These are phyloP conservation scores for Bifiguratus adelaidae DNA, from an alignment of 192 early-diverging fungal genomes.

Conservation along the genomic window DNA sequence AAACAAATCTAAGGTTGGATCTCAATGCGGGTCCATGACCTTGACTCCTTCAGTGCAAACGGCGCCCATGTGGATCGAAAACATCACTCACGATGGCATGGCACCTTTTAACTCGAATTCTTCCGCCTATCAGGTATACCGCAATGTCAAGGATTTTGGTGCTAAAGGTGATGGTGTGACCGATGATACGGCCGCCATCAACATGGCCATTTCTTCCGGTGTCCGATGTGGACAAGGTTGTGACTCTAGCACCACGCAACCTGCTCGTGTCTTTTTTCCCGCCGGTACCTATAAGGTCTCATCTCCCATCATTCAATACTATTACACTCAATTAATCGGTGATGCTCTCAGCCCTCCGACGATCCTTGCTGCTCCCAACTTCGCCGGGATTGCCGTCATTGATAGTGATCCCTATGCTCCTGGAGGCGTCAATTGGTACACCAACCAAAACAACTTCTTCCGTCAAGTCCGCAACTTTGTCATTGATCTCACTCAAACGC, in stretches of 20 bases:
- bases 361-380: constrained; percentile 19
- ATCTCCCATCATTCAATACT: constrained; percentile 18
- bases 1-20: too few relatives aligned
- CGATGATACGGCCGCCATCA: constrained; percentile 32
- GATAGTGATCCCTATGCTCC: constrained; percentile 25
- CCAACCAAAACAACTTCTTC: constrained; percentile 31
- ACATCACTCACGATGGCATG: too few relatives aligned
- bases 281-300: constrained; percentile 25
- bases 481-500: constrained; percentile 19
- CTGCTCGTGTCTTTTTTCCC: constrained; percentile 30
- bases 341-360: constrained; percentile 21
- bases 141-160: constrained; percentile 16
- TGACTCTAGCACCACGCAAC: constrained; percentile 19
- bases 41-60: too few relatives aligned
- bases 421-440: constrained; percentile 19
- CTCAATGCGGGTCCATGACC: too few relatives aligned
- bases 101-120: too few relatives aligned
- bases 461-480: constrained; percentile 29
- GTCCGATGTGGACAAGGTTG: constrained; percentile 23
- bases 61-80: too few relatives aligned
- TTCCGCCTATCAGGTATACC: constrained; percentile 22
- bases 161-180: constrained; percentile 25
- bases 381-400: constrained; percentile 21
- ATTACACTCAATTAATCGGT: constrained; percentile 29
- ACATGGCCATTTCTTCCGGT: constrained; percentile 18